These are phyloP conservation scores for Spergularia bocconei DNA, from an alignment of 148 eudicot species.

Conservation along the genomic window DNA sequence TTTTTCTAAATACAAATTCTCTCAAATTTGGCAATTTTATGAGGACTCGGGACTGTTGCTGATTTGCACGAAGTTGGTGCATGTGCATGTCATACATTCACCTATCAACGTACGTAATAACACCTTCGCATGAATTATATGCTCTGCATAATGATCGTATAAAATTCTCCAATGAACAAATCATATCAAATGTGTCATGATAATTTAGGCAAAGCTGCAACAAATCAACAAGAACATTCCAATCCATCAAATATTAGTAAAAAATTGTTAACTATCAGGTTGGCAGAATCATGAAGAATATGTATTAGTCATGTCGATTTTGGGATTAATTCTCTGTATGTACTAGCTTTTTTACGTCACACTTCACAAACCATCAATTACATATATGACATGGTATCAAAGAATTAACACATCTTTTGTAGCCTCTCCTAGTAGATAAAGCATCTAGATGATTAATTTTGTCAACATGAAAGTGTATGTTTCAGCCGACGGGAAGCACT, in stretches of 20 bases:
- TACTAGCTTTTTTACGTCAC: neutral
- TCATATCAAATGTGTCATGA: neutral
- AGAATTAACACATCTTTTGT: neutral
- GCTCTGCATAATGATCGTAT: no score
- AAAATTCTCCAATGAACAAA: neutral
- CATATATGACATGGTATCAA: neutral
- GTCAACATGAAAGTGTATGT: no score
- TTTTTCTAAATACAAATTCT: no score
- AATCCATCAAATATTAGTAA: neutral
- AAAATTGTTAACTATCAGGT: slow-evolving; percentile 2
- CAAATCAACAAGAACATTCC: slow-evolving; percentile 13
- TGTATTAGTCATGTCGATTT: slow-evolving; percentile 1
- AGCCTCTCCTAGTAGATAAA: no score
- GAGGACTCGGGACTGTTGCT: neutral
- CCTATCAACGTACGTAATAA: neutral
- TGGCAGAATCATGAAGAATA: slow-evolving; percentile 15
- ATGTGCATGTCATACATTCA: neutral
- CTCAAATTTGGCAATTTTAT: neutral
- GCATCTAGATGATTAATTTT: no score
- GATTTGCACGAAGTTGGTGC: no score
- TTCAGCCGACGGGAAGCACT: no score
- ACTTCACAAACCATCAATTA: neutral
- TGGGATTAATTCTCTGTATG: neutral
- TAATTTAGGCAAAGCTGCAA: neutral
- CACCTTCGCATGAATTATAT: neutral